phyloP scores from a whole-genome alignment of 1,139 yeast genomes.

The Geotrichum carabidarum region DNA sequence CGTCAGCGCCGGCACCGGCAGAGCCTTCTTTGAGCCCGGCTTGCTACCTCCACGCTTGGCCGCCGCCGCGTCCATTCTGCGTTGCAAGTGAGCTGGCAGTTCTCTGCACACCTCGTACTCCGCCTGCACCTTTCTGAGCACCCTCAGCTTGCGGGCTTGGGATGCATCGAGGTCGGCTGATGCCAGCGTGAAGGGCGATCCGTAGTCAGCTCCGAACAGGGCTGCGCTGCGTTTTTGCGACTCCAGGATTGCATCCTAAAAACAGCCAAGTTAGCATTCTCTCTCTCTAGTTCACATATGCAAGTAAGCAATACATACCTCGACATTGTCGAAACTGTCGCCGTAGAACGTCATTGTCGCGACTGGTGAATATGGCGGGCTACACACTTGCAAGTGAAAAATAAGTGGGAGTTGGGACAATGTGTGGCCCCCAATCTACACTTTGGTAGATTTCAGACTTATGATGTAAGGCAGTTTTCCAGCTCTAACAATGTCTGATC shows the following conservation, averaged over 20 bases:
- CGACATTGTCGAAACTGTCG: conserved; percentile 1
- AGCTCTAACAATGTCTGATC: no score
- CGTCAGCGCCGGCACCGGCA: conserved; percentile 5
- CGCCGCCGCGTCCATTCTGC: conserved; percentile 22
- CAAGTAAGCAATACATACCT: conserved; percentile 11
- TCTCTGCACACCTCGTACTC: conserved; percentile 24
- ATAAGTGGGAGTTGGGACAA: not conserved
- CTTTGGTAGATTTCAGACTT: no score
- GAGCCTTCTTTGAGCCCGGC: conserved; percentile 2
- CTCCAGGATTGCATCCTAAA: conserved; percentile 14
- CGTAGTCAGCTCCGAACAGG: conserved; percentile 11
- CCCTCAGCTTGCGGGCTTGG: conserved; percentile 13
- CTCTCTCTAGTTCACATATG: not conserved
- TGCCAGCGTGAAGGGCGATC: not conserved
- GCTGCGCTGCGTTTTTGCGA: conserved; percentile 12
- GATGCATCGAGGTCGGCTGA: not conserved
- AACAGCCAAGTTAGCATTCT: not conserved
- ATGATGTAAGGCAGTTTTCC: no score
- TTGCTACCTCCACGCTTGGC: conserved; percentile 13
- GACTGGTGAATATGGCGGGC: not conserved
- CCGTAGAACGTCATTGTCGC: conserved; percentile 16
- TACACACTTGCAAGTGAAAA: not conserved
- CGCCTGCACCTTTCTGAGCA: conserved; percentile 21
- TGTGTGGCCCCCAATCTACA: no score
- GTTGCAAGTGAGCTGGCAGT: conserved; percentile 26